These are phyloP conservation scores for Dacryopinax spathularia DNA, from an alignment of 768 basidiomycete genomes.

Conservation along the genomic window DNA sequence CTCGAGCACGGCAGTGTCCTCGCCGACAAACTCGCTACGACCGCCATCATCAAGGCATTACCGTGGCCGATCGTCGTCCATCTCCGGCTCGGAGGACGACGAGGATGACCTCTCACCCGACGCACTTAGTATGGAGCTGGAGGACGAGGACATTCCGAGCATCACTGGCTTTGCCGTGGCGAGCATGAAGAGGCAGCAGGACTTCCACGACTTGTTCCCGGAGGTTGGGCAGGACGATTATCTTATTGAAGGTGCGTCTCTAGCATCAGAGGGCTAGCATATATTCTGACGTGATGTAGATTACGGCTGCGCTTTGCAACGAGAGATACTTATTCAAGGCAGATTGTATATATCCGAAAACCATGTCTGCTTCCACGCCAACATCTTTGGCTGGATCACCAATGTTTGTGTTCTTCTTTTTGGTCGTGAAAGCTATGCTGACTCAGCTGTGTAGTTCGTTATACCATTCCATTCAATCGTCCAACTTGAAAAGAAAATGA, in stretches of 20 bases:
- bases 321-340: slow-evolving; percentile 93
- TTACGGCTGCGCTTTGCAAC: slow-evolving; percentile 92
- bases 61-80: neutral
- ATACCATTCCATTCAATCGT: slow-evolving; percentile 81
- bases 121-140: slow-evolving; percentile 25
- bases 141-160: slow-evolving; percentile 58
- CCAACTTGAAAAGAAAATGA: slow-evolving; percentile 89
- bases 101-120: slow-evolving; percentile 21
- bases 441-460: slow-evolving; percentile 43
- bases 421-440: neutral
- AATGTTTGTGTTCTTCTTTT: slow-evolving; percentile 44
- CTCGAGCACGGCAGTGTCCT: neutral
- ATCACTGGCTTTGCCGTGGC: slow-evolving; percentile 97
- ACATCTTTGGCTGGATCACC: slow-evolving; percentile 98
- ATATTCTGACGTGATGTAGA: slow-evolving; percentile 35
- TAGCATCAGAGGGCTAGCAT: no score
- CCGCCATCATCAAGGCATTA: neutral
- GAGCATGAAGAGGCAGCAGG: slow-evolving; percentile 82
- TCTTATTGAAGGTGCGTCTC: slow-evolving; percentile 79
- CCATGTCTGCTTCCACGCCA: slow-evolving; percentile 98
- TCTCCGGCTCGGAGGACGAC: slow-evolving; percentile 12
- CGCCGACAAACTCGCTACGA: neutral
- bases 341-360: slow-evolving; percentile 95
- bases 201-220: slow-evolving; percentile 89
- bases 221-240: slow-evolving; percentile 89